phyloP scores from a whole-genome alignment of 495 filamentous ascomycete genomes.

The Mytilinidion resinicola region DNA sequence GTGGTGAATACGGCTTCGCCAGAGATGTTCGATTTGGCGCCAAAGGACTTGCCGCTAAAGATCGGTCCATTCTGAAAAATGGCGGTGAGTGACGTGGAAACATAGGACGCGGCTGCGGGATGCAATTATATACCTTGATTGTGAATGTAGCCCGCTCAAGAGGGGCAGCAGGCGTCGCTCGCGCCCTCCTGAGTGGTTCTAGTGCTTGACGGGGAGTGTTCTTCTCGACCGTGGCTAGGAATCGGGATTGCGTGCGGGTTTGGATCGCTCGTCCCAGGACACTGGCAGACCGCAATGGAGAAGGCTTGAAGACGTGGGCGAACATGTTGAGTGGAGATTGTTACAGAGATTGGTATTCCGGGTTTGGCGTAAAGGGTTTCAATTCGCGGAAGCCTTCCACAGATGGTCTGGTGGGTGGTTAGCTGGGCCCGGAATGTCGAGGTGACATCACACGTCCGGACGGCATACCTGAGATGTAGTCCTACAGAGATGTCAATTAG shows the following conservation, averaged over 20 bases:
- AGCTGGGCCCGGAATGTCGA: conserved; percentile 19
- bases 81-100: conserved; percentile 19
- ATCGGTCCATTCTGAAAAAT: conserved; percentile 67
- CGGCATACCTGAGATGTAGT: conserved; percentile 33
- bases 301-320: conserved; percentile 55
- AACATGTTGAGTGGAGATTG: conserved; percentile 53
- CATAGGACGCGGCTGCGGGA: not conserved
- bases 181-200: conserved; percentile 39
- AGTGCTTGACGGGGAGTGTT: conserved; percentile 55
- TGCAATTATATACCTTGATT: conserved; percentile 58
- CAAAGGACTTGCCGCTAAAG: conserved; percentile 89
- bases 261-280: conserved; percentile 51
- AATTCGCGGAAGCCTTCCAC: conserved; percentile 89
- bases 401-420: conserved; percentile 67
- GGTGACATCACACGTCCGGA: not conserved
- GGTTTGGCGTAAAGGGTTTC: conserved; percentile 39
- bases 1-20: conserved; percentile 96
- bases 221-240: conserved; percentile 64
- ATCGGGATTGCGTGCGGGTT: conserved; percentile 48
- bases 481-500: conserved; percentile 25
- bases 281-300: conserved; percentile 47
- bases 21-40: conserved; percentile 83
- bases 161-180: conserved; percentile 49
- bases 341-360: conserved; percentile 12
- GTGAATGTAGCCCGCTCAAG: conserved; percentile 86